Base-by-base conservation (phyloP, 1,139 yeast species). In the Petasospora rhodanensis region DNA sequence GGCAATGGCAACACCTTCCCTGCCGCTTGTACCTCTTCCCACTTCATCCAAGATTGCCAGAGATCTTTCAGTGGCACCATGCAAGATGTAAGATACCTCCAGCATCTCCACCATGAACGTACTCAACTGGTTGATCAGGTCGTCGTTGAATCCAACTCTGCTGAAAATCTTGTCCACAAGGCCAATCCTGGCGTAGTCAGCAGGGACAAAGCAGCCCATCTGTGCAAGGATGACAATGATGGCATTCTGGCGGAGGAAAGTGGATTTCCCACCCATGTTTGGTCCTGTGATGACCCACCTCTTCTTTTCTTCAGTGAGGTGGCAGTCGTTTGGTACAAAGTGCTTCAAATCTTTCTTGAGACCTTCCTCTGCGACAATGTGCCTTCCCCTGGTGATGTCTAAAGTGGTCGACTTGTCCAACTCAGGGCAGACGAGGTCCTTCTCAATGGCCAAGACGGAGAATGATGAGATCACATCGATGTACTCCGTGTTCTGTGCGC, bases 61-160 rank as follows among this genome's bases (percentile, higher is more conserved):
- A 0, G 97, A 87, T 26, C 68, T 59, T 0, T 67, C 52, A 0
- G 97, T 86, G 1, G 97, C 94, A 40, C 83, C 75, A 29, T 72
- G 68, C 34, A 91, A 59, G 23, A 91, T 87, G 42, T 74, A 70
- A 17, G 95, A 80, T 0, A 96, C 85, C 53, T 91, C 98, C n/a
- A 85, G 73, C 97, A 91, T 89, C 50, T 91, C 97, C 12, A 89
- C 95, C 97, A 91, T 87, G 51, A 91, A 91, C 0, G 98, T 89
- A 43, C 95, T 84, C 58, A 87, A 70, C 45, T 89, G 93, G 39
- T 85, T 76, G 52, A 70, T 86, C 22, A 91, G 63, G 51, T 89
- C 95, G 58, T 91, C 98, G 0, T 93, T 85, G 0, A 96, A 87
- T 0, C 96, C 96, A 18, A 83, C 79, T 26, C 98, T 66, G 22